Conservation (phyloP, 345 rosid species). For the Eucalyptus globulus region DNA sequence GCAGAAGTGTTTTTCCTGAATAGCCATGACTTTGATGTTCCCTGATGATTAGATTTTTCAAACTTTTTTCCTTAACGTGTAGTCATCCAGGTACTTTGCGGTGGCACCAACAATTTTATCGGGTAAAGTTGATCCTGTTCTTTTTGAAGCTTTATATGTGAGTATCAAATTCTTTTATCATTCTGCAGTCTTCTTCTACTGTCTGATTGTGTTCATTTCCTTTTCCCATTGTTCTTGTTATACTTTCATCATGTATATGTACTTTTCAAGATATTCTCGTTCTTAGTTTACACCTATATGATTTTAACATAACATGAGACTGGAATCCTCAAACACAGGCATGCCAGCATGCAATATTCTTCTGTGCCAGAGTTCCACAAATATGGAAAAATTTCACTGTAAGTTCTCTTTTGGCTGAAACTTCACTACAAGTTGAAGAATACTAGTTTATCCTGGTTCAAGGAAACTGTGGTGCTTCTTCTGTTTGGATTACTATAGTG, state of each 20-base stretch:
- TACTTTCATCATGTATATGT: neutral
- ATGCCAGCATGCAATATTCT: conserved; percentile 90
- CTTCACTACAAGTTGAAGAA: neutral
- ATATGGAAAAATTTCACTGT: conserved; percentile 83
- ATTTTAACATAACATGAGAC: neutral
- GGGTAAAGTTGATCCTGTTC: conserved; percentile 68
- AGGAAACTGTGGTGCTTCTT: neutral
- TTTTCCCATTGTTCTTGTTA: neutral
- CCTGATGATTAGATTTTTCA: neutral
- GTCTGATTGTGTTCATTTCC: neutral
- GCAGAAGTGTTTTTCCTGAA: neutral
- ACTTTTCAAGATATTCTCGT: neutral
- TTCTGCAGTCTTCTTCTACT: neutral
- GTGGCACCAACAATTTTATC: conserved; percentile 74
- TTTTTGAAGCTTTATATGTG: conserved; percentile 91
- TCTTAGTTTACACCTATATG: neutral
- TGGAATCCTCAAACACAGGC: conserved; percentile 38
- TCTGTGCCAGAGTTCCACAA: conserved; percentile 89
- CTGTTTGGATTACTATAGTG: neutral
- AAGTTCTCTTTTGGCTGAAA: conserved; percentile 10
- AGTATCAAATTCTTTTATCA: conserved; percentile 4
- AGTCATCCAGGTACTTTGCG: conserved; percentile 53
- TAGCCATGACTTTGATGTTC: neutral
- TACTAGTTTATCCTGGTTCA: neutral
- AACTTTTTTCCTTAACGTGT: conserved; percentile 14